Conservation (phyloP, 2,329 filamentous ascomycete genomes). For the Aspergillus puulaauensis region DNA sequence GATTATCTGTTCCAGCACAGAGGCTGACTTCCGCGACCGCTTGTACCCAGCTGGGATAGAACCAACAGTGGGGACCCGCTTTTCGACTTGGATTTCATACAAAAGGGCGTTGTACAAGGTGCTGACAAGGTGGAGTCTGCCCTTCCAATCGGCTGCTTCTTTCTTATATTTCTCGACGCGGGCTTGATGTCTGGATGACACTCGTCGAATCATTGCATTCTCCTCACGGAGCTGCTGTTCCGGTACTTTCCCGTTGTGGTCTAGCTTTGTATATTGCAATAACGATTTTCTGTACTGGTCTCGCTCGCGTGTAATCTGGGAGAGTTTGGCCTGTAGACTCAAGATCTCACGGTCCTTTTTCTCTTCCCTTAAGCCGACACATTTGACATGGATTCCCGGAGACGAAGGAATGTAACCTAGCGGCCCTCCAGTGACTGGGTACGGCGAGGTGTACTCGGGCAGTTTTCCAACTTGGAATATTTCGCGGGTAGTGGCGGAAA, state of each 20-base stretch:
- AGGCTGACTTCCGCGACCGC: constrained; percentile 10
- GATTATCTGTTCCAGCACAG: neutral
- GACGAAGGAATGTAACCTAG: constrained; percentile 32
- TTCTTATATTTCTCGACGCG: constrained; percentile 26
- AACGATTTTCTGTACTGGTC: constrained; percentile 28
- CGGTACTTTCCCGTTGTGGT: constrained; percentile 31
- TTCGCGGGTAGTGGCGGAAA: constrained; percentile 24
- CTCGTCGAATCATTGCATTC: constrained; percentile 25
- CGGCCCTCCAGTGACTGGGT: constrained; percentile 25
- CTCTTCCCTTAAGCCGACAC: constrained; percentile 24
- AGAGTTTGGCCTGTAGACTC: constrained; percentile 22
- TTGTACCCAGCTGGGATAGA: constrained; percentile 21
- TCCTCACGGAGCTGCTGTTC: constrained; percentile 20
- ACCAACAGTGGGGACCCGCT: constrained; percentile 15
- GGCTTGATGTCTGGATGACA: constrained; percentile 23
- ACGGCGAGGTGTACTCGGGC: constrained; percentile 32
- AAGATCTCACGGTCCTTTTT: constrained; percentile 23
- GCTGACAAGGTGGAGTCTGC: constrained; percentile 21
- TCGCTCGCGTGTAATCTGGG: constrained; percentile 27
- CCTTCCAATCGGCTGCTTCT: constrained; percentile 28
- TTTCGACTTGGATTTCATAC: constrained; percentile 21
- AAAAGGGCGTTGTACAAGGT: constrained; percentile 26
- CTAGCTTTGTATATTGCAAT: constrained; percentile 22
- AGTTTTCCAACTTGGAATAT: constrained; percentile 19
- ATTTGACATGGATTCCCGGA: constrained; percentile 29